phyloP scores from a whole-genome alignment of 2,329 filamentous ascomycete genomes.

The Aureobasidium sp. region DNA sequence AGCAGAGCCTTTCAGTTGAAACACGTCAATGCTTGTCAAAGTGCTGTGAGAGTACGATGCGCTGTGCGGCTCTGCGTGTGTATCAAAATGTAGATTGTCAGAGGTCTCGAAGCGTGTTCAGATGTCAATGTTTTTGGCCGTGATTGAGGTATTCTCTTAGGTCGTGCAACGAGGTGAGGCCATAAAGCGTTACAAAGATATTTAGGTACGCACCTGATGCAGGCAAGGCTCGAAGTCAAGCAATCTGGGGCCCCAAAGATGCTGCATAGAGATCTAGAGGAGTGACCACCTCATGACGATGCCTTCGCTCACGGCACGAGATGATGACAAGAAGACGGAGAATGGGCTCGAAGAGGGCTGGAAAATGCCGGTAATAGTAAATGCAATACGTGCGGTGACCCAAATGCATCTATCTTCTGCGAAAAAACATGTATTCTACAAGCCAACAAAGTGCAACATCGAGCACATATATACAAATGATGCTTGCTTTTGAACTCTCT shows the following conservation, averaged over 20 bases:
- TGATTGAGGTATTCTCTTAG: not conserved
- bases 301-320: not conserved
- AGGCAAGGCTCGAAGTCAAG: not conserved
- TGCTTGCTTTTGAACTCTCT: conserved; percentile 2
- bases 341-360: not conserved
- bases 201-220: not conserved
- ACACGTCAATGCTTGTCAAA: no score
- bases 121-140: not conserved
- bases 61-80: not conserved
- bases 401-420: not conserved
- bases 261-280: not conserved
- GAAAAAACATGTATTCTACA: not conserved
- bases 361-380: not conserved
- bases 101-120: not conserved
- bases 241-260: conserved; percentile 3
- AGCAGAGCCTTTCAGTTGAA: no score
- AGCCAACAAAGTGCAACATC: not conserved
- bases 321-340: no score
- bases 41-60: not conserved
- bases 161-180: not conserved
- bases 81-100: not conserved
- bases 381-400: not conserved
- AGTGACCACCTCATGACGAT: not conserved
- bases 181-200: not conserved
- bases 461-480: conserved; percentile 4